Conservation (phyloP, 139 green algal species). For the Mychonastes homosphaera region DNA sequence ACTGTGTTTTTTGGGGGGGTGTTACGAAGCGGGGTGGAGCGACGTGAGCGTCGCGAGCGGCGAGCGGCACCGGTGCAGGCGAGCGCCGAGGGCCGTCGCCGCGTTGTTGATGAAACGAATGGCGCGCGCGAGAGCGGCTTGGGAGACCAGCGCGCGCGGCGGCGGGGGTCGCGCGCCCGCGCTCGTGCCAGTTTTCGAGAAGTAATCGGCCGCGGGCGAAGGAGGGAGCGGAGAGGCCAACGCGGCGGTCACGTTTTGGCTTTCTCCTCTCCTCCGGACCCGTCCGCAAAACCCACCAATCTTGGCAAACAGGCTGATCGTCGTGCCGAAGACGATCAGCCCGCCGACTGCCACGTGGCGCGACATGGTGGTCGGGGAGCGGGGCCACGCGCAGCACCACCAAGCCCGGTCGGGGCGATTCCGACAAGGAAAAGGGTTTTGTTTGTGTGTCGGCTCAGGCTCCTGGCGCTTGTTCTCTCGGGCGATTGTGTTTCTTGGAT, state of each 20-base stretch:
- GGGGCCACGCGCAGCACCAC: too few species aligned
- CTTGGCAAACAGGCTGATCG: slow-evolving; percentile 69
- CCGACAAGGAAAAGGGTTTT: too few species aligned
- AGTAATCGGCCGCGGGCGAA: not conserved
- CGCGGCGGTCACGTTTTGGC: not conserved
- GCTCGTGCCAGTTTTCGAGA: not conserved
- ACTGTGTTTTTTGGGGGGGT: slow-evolving; percentile 20
- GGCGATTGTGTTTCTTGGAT: too few species aligned
- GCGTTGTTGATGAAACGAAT: not conserved
- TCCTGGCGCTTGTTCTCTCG: too few species aligned
- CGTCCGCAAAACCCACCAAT: slow-evolving; percentile 48
- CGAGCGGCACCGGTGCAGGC: not conserved
- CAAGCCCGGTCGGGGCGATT: too few species aligned
- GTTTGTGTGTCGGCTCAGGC: too few species aligned
- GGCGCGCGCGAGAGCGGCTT: too few species aligned
- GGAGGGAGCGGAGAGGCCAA: not conserved
- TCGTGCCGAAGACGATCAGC: slow-evolving; percentile 70
- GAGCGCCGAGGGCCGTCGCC: not conserved
- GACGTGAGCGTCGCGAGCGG: not conserved
- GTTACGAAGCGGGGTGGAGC: not conserved
- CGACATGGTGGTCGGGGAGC: too few species aligned
- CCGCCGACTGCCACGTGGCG: slow-evolving; percentile 39
- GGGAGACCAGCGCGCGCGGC: not conserved
- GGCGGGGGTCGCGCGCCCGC: not conserved
- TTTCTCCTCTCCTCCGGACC: not conserved